phyloP scores from a whole-genome alignment of 1,284 basidiomycete species.

The Moniliella sp. region DNA sequence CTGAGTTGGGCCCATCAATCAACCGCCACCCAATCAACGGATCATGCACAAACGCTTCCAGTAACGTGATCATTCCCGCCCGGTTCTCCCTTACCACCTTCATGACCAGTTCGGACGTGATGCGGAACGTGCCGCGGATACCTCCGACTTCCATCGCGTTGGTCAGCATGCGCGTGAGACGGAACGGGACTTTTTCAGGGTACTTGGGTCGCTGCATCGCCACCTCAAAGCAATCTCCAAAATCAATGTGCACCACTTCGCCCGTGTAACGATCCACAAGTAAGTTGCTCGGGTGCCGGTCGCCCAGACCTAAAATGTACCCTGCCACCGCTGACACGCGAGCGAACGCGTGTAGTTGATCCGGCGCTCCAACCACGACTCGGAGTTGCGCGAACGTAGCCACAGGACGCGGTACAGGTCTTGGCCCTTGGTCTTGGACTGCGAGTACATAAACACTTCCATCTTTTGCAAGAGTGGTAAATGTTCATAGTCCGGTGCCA shows the following conservation, averaged over 20 bases:
- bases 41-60: conserved; percentile 57
- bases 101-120: conserved; percentile 93
- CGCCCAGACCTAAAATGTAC: conserved; percentile 90
- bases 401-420: conserved; percentile 94
- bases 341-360: conserved; percentile 90
- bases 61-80: conserved; percentile 86
- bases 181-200: conserved; percentile 95
- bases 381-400: conserved; percentile 82
- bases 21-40: conserved; percentile 43
- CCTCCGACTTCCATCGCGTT: conserved; percentile 95
- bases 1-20: conserved; percentile 11
- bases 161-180: conserved; percentile 89
- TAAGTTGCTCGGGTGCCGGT: conserved; percentile 88
- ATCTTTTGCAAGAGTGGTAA: conserved; percentile 87
- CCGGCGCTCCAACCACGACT: conserved; percentile 88
- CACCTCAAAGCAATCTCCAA: conserved; percentile 41
- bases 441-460: conserved; percentile 94
- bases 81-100: conserved; percentile 83
- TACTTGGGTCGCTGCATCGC: conserved; percentile 60
- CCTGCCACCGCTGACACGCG: conserved; percentile 38
- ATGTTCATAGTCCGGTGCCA: conserved; percentile 96
- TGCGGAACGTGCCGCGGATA: conserved; percentile 86
- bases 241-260: conserved; percentile 91
- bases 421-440: conserved; percentile 95
- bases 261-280: conserved; percentile 77